phyloP scores from a whole-genome alignment of 371 early-diverging fungal species.

The Syncephalastrum monosporum region DNA sequence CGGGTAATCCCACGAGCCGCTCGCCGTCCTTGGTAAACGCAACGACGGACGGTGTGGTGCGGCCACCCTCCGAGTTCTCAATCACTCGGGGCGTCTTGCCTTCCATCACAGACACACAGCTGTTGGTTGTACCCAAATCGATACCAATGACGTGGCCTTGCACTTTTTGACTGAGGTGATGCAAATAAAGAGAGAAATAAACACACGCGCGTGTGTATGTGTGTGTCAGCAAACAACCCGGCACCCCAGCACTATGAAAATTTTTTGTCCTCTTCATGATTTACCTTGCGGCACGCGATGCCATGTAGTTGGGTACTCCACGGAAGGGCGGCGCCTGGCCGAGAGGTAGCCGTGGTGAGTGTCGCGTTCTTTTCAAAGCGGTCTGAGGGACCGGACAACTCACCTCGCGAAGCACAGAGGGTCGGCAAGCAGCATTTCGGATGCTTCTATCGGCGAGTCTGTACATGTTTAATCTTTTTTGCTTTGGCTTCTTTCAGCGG shows the following conservation, averaged over 20 bases:
- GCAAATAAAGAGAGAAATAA: constrained; percentile 6
- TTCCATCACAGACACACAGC: constrained; percentile 95
- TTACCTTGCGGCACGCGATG: constrained; percentile 21
- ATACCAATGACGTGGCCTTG: constrained; percentile 95
- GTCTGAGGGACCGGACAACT: too few species aligned
- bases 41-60: constrained; percentile 96
- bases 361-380: too few species aligned
- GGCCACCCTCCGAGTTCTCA: constrained; percentile 89
- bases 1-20: constrained; percentile 89
- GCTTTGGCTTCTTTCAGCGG: neutral
- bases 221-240: neutral
- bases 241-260: too few species aligned
- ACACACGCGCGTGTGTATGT: neutral
- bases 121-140: constrained; percentile 98
- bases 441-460: constrained; percentile 30
- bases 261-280: neutral
- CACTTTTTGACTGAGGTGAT: constrained; percentile 62
- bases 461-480: constrained; percentile 29
- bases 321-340: too few species aligned
- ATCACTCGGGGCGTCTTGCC: constrained; percentile 93
- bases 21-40: constrained; percentile 87
- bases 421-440: neutral
- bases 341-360: too few species aligned
- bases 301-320: constrained; percentile 10
- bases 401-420: too few species aligned